These are phyloP conservation scores for Wickerhamomyces pijperi DNA, from an alignment of 805 yeast species.

Conservation along the genomic window DNA sequence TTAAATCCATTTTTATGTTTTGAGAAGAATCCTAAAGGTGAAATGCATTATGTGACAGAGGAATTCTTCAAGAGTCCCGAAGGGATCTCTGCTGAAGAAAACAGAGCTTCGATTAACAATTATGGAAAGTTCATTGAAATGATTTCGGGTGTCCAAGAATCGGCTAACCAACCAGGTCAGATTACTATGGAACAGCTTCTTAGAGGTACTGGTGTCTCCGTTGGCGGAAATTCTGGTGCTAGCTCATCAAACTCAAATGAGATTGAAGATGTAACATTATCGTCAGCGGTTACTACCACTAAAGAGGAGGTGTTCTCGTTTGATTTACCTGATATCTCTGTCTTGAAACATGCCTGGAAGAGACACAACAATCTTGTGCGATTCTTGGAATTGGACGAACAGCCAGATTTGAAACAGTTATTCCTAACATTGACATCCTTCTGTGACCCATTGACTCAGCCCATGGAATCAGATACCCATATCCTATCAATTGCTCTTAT, in stretches of 20 bases:
- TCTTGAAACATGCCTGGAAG: constrained; percentile 16
- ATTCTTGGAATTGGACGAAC: constrained; percentile 15
- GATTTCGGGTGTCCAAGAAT: no score
- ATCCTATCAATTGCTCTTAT: constrained; percentile 46
- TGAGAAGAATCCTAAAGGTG: neutral
- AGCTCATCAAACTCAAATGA: no score
- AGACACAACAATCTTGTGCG: constrained; percentile 22
- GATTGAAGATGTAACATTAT: no score
- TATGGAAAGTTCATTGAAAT: no score
- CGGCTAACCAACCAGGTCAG: no score
- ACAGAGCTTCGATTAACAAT: no score
- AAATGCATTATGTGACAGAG: neutral
- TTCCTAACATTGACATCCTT: constrained; percentile 24
- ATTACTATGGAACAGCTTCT: no score
- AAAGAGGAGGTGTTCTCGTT: constrained; percentile 20
- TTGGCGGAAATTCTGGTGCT: no score
- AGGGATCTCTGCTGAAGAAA: no score
- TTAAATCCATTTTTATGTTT: neutral
- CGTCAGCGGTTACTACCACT: neutral
- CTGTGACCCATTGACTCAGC: constrained; percentile 61
- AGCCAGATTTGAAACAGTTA: constrained; percentile 6
- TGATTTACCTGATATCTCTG: constrained; percentile 16
- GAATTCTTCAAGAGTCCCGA: neutral
- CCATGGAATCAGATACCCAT: constrained; percentile 43
- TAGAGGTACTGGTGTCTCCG: no score